Conservation (phyloP, 2,329 filamentous ascomycete genomes). For the Nemania serpens region DNA sequence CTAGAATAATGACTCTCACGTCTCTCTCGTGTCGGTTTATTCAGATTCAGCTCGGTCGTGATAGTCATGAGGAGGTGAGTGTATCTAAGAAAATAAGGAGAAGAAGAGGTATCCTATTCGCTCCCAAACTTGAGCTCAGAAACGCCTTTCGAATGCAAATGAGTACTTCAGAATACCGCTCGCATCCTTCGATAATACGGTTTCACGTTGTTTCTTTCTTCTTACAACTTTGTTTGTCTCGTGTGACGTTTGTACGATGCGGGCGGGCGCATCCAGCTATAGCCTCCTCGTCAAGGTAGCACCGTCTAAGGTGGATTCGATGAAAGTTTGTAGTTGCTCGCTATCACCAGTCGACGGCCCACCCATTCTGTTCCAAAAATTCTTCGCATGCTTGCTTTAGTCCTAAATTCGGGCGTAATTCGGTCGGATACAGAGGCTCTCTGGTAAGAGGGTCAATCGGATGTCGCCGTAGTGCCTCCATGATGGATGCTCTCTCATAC, state of each 20-base stretch:
- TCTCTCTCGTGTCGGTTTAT: not conserved
- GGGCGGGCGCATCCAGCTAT: not conserved
- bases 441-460: constrained; percentile 83
- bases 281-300: not conserved
- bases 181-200: not conserved
- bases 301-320: not conserved
- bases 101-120: constrained; percentile 13
- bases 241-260: not conserved
- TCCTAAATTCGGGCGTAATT: constrained; percentile 80
- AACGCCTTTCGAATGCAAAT: constrained; percentile 24
- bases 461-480: constrained; percentile 80
- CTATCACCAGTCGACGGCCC: constrained; percentile 84
- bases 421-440: constrained; percentile 68
- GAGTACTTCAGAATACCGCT: not conserved
- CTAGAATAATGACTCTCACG: not conserved
- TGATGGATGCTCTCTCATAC: constrained; percentile 84
- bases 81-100: not conserved
- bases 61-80: not conserved
- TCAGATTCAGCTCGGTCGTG: not conserved
- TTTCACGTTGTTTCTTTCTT: not conserved
- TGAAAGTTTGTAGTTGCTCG: not conserved
- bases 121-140: not conserved
- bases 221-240: not conserved
- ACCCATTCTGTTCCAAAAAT: constrained; percentile 84
- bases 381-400: constrained; percentile 83